phyloP scores from a whole-genome alignment of 495 filamentous ascomycete species.

The Zalerion maritima region DNA sequence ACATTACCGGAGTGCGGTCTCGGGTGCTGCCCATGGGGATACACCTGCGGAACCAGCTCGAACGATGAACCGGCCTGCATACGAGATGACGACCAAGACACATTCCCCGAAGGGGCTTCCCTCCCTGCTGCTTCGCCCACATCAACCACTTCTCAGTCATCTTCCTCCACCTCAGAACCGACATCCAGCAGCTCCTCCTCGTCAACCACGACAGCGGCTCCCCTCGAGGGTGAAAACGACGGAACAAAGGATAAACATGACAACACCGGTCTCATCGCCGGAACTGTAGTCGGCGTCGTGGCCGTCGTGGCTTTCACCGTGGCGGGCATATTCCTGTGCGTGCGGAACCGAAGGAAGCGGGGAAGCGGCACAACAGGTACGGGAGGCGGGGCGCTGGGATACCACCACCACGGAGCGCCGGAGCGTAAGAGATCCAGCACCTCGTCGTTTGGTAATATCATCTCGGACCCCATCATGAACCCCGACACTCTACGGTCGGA shows the following conservation, averaged over 20 bases:
- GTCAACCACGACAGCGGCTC: constrained; percentile 6
- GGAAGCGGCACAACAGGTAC: constrained; percentile 5
- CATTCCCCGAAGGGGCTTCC: constrained; percentile 5
- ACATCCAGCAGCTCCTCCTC: constrained; percentile 7
- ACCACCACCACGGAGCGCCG: constrained; percentile 20
- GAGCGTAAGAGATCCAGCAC: constrained; percentile 31
- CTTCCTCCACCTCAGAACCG: constrained; percentile 15
- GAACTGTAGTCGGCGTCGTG: constrained; percentile 16
- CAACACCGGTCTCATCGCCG: constrained; percentile 15
- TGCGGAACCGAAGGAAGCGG: constrained; percentile 14
- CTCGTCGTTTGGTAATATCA: constrained; percentile 30
- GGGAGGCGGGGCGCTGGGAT: constrained; percentile 5
- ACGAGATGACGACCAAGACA: constrained; percentile 22
- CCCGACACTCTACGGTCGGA: too few relatives aligned
- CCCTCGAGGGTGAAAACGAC: constrained; percentile 5
- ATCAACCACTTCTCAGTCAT: constrained; percentile 14
- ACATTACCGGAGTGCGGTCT: constrained; percentile 41
- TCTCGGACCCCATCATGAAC: constrained; percentile 26
- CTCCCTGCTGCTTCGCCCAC: constrained; percentile 14
- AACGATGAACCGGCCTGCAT: constrained; percentile 25
- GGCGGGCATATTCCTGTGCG: constrained; percentile 7
- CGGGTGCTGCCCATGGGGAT: constrained; percentile 62
- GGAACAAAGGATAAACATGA: constrained; percentile 5
- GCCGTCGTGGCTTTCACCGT: constrained; percentile 11
- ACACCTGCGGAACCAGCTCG: constrained; percentile 43